Percentiles rank a stretch among this genome's conserved stretches.
These are phyloP conservation scores for Xerocomus tenax DNA, from an alignment of 1,284 basidiomycete species.

Conservation along the genomic window DNA sequence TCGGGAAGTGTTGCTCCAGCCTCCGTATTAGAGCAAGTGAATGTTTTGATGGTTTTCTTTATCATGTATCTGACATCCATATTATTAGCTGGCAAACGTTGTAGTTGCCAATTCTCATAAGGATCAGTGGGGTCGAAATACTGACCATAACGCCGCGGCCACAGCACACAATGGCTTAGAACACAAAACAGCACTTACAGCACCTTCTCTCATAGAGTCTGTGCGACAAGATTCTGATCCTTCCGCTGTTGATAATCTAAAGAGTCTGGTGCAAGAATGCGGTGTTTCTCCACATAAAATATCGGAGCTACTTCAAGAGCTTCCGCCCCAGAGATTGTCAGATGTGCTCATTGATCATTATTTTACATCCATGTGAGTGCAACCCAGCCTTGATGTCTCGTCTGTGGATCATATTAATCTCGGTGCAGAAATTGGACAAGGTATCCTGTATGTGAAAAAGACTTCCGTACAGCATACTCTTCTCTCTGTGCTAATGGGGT, in stretches of 20 bases:
- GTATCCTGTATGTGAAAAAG: conserved; percentile 82
- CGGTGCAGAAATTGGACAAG: conserved; percentile 80
- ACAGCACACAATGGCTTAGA: conserved; percentile 24
- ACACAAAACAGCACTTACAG: conserved; percentile 23
- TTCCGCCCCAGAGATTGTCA: conserved; percentile 68
- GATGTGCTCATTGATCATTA: conserved; percentile 72
- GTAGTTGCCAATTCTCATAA: conserved; percentile 36
- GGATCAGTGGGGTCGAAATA: conserved; percentile 26
- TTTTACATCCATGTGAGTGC: conserved; percentile 61
- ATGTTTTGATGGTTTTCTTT: conserved; percentile 17
- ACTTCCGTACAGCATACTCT: conserved; percentile 75
- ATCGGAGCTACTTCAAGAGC: conserved; percentile 78
- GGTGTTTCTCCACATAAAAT: conserved; percentile 85
- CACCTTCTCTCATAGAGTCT: conserved; percentile 34
- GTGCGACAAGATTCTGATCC: conserved; percentile 52
- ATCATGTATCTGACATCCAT: conserved; percentile 11
- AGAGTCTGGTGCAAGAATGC: conserved; percentile 80
- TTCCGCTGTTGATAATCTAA: conserved; percentile 68
- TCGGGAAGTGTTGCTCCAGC: conserved; percentile 69
- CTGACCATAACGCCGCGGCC: conserved; percentile 4
- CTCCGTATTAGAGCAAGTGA: conserved; percentile 69
- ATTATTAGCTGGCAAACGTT: conserved; percentile 49
- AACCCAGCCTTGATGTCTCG: neutral
- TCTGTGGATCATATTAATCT: conserved; percentile 3
- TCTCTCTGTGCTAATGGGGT: conserved; percentile 72